Percentiles rank a stretch among this genome's conserved stretches.
phyloP scores from a whole-genome alignment of 2,329 filamentous ascomycete species.

The Fusarium poae region DNA sequence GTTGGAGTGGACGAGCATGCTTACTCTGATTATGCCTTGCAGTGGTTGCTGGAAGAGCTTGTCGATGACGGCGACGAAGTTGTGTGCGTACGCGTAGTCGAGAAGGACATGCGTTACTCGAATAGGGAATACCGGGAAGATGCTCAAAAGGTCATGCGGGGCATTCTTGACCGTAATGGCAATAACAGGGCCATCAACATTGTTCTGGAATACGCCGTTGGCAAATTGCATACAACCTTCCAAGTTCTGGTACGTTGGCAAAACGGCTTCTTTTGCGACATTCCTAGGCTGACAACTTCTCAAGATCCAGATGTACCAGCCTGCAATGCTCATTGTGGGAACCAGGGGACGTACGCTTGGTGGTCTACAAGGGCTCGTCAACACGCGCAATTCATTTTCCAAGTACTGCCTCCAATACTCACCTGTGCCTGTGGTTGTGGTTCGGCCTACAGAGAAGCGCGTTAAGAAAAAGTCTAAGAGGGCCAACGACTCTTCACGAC shows the following conservation, averaged over 20 bases:
- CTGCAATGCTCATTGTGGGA: constrained; percentile 90
- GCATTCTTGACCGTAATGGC: constrained; percentile 82
- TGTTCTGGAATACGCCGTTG: constrained; percentile 87
- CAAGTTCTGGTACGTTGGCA: constrained; percentile 79
- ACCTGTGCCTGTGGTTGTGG: constrained; percentile 92
- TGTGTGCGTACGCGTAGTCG: constrained; percentile 88
- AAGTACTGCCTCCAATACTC: constrained; percentile 97
- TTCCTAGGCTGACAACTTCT: constrained; percentile 15
- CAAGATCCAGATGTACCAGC: constrained; percentile 91
- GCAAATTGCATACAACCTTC: constrained; percentile 90
- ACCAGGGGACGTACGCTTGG: constrained; percentile 87
- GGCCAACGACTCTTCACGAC: constrained; percentile 78
- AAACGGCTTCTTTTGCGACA: not conserved
- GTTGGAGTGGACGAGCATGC: constrained; percentile 92
- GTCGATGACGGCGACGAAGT: constrained; percentile 95
- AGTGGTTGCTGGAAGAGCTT: constrained; percentile 92
- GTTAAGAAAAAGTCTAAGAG: constrained; percentile 92
- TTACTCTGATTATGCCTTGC: constrained; percentile 91
- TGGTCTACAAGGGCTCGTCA: constrained; percentile 86
- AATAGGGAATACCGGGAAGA: constrained; percentile 80
- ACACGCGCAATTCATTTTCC: constrained; percentile 83
- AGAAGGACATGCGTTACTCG: constrained; percentile 81
- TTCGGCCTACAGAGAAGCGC: constrained; percentile 87
- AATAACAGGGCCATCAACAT: constrained; percentile 87
- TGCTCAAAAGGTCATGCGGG: constrained; percentile 78